Percentiles rank a stretch among this genome's conserved stretches.
phyloP scores from a whole-genome alignment of 768 basidiomycete genomes.

The Termitomyces sp. region DNA sequence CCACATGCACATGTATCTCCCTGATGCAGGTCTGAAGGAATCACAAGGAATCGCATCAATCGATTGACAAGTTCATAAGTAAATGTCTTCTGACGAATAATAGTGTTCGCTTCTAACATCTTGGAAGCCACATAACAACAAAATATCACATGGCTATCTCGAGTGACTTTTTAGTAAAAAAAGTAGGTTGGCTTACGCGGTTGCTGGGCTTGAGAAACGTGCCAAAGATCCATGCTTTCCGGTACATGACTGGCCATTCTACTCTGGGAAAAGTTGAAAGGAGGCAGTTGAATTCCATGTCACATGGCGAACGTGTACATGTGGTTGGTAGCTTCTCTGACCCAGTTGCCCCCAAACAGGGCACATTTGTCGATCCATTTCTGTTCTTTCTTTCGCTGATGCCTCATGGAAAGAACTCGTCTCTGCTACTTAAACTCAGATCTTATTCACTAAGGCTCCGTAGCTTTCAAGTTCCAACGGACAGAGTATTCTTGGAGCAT shows the following conservation, averaged over 20 bases:
- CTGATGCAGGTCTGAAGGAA: not conserved
- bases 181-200: not conserved
- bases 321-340: not conserved
- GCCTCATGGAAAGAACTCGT: not conserved
- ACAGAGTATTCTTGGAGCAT: not conserved
- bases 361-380: not conserved
- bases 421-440: not conserved
- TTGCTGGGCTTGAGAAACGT: not conserved
- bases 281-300: not conserved
- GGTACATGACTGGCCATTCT: not conserved
- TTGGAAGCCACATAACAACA: no score
- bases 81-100: not conserved
- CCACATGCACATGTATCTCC: no score
- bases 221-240: not conserved
- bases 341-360: not conserved
- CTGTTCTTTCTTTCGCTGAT: not conserved
- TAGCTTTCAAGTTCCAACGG: not conserved
- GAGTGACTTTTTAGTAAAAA: no score
- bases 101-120: no score
- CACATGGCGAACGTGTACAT: not conserved
- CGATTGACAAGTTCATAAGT: not conserved
- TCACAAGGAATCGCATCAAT: not conserved
- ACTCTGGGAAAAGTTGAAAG: not conserved
- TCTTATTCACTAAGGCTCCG: not conserved
- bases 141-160: no score